Evolutionary conservation across 2,329 filamentous ascomycete species (phyloP).

Genomic region (Colletotrichum eremochloae): DNA sequence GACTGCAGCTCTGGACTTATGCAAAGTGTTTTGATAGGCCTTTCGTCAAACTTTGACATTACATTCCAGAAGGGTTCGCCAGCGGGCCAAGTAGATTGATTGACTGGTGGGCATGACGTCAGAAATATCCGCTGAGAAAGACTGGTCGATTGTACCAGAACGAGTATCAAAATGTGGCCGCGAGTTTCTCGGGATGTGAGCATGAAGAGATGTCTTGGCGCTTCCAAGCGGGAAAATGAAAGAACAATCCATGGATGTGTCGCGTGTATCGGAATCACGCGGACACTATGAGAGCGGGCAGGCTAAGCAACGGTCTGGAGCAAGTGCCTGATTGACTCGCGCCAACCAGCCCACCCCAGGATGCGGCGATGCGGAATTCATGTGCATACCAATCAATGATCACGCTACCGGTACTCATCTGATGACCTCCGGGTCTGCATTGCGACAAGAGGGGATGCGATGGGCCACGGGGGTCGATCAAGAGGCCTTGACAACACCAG

Average conservation of each 20-base stretch:
- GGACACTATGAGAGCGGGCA: slow-evolving; percentile 24
- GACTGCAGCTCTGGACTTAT: background rate
- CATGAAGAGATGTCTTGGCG: slow-evolving; percentile 29
- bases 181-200: background rate
- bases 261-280: slow-evolving; percentile 21
- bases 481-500: slow-evolving; percentile 14
- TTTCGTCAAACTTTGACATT: background rate
- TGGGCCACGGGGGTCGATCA: slow-evolving; percentile 29
- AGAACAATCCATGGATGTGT: slow-evolving; percentile 25
- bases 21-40: background rate
- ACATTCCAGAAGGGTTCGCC: slow-evolving; percentile 19
- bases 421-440: background rate
- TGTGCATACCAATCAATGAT: slow-evolving; percentile 6
- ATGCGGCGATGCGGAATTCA: slow-evolving; percentile 26
- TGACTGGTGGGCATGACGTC: slow-evolving; percentile 28
- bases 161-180: background rate
- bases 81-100: slow-evolving; percentile 9
- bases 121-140: slow-evolving; percentile 22
- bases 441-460: background rate
- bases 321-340: slow-evolving; percentile 37
- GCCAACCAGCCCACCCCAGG: slow-evolving; percentile 31
- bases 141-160: background rate
- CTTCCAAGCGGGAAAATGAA: background rate
- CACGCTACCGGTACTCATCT: slow-evolving; percentile 23
- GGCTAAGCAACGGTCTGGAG: slow-evolving; percentile 29